Conservation (phyloP, 176 grass and related monocot species). For the Triticum timopheevii region DNA sequence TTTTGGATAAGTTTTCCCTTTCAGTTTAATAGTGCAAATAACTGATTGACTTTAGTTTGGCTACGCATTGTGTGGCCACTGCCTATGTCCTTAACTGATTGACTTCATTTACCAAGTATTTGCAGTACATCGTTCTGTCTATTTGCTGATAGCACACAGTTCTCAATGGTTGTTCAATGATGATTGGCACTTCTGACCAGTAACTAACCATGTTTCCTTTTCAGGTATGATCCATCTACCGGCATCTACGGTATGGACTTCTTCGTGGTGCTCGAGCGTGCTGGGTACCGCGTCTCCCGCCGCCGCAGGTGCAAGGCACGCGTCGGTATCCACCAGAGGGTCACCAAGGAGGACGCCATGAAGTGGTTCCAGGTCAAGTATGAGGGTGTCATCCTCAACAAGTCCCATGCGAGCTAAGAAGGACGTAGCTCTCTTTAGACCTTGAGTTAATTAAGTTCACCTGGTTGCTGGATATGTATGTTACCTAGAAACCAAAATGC, state of each 20-base stretch:
- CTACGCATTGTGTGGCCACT: not conserved
- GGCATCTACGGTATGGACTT: slow-evolving; percentile 76
- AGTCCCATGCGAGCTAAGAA: slow-evolving; percentile 49
- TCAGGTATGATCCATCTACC: slow-evolving; percentile 62
- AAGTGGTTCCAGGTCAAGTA: slow-evolving; percentile 83
- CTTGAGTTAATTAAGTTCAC: slow-evolving; percentile 16
- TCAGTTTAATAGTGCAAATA: not conserved
- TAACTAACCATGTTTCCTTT: not conserved
- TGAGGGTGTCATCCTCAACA: slow-evolving; percentile 71
- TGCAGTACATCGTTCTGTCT: not conserved
- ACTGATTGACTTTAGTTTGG: not conserved
- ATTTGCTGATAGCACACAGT: not conserved
- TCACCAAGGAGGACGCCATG: slow-evolving; percentile 71
- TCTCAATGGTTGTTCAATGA: not conserved
- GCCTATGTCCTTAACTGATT: not conserved
- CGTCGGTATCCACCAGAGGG: slow-evolving; percentile 60
- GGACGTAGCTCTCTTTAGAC: not conserved
- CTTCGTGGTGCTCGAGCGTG: slow-evolving; percentile 50
- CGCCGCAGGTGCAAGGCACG: slow-evolving; percentile 61
- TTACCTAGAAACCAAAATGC: slow-evolving; percentile 24
- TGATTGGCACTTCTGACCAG: not conserved
- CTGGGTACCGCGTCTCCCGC: slow-evolving; percentile 56
- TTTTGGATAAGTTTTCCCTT: not conserved
- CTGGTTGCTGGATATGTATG: slow-evolving; percentile 30
- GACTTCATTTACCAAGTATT: not conserved